A percentile compares a stretch with the other conserved stretches of the same genome.
These are phyloP conservation scores for Sordariomycetes sp. DNA, from an alignment of 2,329 filamentous ascomycete genomes.

Conservation along the genomic window DNA sequence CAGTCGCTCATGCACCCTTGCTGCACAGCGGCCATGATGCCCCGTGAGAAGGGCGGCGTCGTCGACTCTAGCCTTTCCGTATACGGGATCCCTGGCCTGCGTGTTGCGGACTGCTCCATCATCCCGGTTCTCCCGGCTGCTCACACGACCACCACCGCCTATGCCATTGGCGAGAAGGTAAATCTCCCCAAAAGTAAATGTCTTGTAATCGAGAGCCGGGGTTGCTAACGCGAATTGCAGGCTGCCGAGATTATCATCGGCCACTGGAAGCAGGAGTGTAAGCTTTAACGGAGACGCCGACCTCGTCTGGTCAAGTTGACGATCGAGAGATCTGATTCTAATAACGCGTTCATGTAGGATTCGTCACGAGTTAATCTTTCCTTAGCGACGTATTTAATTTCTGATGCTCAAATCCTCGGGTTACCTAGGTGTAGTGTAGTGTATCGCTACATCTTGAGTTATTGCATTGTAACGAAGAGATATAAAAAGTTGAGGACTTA, in stretches of 20 bases:
- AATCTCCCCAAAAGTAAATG: not conserved
- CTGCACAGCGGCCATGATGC: slow-evolving; percentile 30
- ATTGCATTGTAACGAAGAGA: too few relatives aligned
- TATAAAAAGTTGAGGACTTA: too few relatives aligned
- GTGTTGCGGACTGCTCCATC: slow-evolving; percentile 15
- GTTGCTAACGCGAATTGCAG: slow-evolving; percentile 1
- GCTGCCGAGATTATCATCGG: slow-evolving; percentile 4
- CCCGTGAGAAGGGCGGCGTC: slow-evolving; percentile 19
- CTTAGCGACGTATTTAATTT: too few relatives aligned
- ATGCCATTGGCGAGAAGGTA: slow-evolving; percentile 37
- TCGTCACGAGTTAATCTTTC: too few relatives aligned
- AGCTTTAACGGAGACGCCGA: not conserved
- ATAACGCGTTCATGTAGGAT: not conserved
- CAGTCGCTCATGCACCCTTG: slow-evolving; percentile 25
- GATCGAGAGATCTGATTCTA: not conserved
- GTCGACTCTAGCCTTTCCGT: slow-evolving; percentile 19
- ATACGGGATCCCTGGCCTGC: slow-evolving; percentile 17
- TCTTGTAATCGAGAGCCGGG: not conserved
- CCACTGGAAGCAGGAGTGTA: slow-evolving; percentile 1
- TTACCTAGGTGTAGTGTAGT: too few relatives aligned
- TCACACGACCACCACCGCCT: slow-evolving; percentile 35
- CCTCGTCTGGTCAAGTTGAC: not conserved
- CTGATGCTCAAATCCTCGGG: too few relatives aligned
- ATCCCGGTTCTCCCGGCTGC: slow-evolving; percentile 12
- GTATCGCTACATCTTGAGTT: too few relatives aligned